A percentile compares a stretch with the other conserved stretches of the same genome.
Evolutionary conservation across 495 filamentous ascomycete genomes (phyloP).

Genomic region (Trichoderma gamsii): DNA sequence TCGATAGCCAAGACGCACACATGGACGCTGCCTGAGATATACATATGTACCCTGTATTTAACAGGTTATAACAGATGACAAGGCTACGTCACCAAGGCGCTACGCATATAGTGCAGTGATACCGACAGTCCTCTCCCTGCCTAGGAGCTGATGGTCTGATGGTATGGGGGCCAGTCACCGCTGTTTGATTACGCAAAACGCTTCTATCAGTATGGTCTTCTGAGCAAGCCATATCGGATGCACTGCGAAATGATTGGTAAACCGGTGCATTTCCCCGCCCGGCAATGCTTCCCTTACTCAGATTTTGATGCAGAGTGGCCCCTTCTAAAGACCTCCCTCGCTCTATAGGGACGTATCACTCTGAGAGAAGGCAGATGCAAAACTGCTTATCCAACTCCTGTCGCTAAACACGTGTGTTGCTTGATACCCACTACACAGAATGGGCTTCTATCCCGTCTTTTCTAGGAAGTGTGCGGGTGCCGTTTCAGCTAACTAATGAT

Average conservation of each 20-base stretch:
- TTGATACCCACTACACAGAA: neutral
- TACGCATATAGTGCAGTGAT: neutral
- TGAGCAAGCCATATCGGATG: neutral
- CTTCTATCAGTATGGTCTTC: neutral
- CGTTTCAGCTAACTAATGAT: neutral
- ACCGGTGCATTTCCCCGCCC: neutral
- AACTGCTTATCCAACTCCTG: neutral
- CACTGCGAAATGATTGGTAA: neutral
- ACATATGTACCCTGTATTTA: neutral
- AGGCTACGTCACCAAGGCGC: neutral
- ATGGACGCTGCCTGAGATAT: too few relatives aligned
- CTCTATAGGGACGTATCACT: neutral
- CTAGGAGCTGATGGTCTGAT: conserved; percentile 2
- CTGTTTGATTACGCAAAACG: neutral
- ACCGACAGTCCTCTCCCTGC: neutral
- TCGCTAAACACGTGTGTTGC: neutral
- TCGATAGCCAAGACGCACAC: too few relatives aligned
- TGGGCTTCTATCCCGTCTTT: neutral
- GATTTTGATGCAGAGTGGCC: neutral
- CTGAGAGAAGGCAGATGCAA: neutral
- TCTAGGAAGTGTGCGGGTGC: neutral
- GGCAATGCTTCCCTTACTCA: neutral
- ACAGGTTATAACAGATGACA: neutral
- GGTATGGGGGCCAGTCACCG: neutral
- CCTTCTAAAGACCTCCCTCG: neutral